Base-by-base conservation (phyloP, 2,329 filamentous ascomycete genomes). In the Monilinia fructicola region DNA sequence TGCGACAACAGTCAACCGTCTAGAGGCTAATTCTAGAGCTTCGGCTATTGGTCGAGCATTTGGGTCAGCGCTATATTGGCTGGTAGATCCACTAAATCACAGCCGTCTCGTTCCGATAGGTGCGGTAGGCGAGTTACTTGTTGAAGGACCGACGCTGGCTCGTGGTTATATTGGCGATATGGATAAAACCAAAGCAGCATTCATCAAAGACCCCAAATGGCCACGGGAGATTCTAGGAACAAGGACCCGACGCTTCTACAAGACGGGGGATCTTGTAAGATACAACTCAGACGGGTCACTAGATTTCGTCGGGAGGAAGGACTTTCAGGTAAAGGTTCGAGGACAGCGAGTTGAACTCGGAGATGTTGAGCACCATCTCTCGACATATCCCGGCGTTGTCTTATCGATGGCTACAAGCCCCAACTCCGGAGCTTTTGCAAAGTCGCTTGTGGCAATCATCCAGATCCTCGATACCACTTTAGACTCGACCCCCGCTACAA, bases 291-390 rank as follows among this genome's bases (percentile, higher is more conserved):
- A 89, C 71, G 81, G 81, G 16, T 83, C 82, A 16, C 85, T 89
- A 68, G 82, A 85, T 42, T 89, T 88, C 74, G 76, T 87, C 46
- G 87, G 87, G 9, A 82, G 87, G 26, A 83, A 84, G 59, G 87
- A 90, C 72, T 84, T 86, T 31, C 87, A 89, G 75, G 82, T 88
- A 65, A 90, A 90, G 73, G 77, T 90, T 35, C 82, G 86, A 46
- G 87, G 87, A 0, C 87, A 89, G 72, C 78, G 87, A 54, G 79
- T 90, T 5, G 87, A 90, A 71, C 84, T 88, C 68, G 84, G 83
- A 23, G 87, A 90, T 73, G 87, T 90, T 31, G 71, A 73, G 81
- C 58, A 68, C 59, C 68, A 73, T 61, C 40, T 71, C 31, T 60
- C 63, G 21, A 48, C 35, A 14, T 60, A 59, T 28, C 54, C 63